Percentiles rank a stretch among this genome's conserved stretches.
Conservation (phyloP, 306 rosid genomes). For the Oxytropis ochrocephala region DNA sequence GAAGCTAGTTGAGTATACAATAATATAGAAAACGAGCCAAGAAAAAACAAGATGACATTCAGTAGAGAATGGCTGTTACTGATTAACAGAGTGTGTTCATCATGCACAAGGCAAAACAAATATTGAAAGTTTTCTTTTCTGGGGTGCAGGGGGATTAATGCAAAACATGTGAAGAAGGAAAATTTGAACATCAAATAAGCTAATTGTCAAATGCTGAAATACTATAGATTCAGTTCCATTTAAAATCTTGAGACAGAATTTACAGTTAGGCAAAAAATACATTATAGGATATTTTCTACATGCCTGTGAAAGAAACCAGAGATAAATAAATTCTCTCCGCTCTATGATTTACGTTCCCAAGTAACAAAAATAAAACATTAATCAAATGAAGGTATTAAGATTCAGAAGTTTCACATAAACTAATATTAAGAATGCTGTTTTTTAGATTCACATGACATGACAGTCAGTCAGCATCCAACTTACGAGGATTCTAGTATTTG, state of each 20-base stretch:
- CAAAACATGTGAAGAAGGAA: neutral
- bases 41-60: slow-evolving; percentile 9
- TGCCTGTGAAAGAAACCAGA: slow-evolving; percentile 7
- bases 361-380: slow-evolving; percentile 4
- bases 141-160: neutral
- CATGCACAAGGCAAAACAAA: neutral
- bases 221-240: neutral
- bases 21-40: neutral
- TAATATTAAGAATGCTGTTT: neutral
- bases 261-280: neutral
- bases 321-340: neutral
- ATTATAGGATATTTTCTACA: neutral
- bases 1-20: slow-evolving; percentile 13
- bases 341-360: neutral
- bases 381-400: neutral
- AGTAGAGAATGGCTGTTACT: neutral
- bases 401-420: neutral
- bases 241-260: slow-evolving; percentile 1
- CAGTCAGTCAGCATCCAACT: neutral
- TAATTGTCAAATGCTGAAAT: neutral
- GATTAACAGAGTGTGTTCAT: neutral
- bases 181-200: neutral
- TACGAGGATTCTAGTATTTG: neutral
- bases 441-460: neutral
- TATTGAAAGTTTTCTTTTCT: neutral